These are phyloP conservation scores for Ophiostoma australiae DNA, from an alignment of 2,329 filamentous ascomycete genomes.

Conservation along the genomic window DNA sequence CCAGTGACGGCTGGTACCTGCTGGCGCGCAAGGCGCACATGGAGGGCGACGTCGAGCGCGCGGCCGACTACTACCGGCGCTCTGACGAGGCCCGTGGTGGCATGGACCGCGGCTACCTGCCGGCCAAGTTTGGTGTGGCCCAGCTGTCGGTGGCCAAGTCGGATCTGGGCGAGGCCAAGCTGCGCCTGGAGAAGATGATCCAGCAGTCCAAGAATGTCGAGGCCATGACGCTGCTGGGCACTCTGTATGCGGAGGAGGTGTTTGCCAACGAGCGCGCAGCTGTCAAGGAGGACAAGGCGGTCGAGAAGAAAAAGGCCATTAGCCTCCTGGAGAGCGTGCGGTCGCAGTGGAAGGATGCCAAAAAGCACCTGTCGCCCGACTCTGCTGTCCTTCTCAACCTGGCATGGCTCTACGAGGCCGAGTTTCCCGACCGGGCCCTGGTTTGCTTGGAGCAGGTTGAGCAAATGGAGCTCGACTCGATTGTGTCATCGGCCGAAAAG, in stretches of 20 bases:
- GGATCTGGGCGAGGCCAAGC: slow-evolving; percentile 86
- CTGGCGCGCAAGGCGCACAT: slow-evolving; percentile 89
- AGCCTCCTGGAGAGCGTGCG: slow-evolving; percentile 78
- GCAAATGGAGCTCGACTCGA: slow-evolving; percentile 76
- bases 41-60: slow-evolving; percentile 66
- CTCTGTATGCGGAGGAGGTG: slow-evolving; percentile 89
- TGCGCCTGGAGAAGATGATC: slow-evolving; percentile 88
- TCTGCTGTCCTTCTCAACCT: slow-evolving; percentile 86
- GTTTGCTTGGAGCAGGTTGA: slow-evolving; percentile 91
- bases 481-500: slow-evolving; percentile 56
- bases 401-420: slow-evolving; percentile 80
- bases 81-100: slow-evolving; percentile 90
- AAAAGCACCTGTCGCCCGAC: slow-evolving; percentile 75
- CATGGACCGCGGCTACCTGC: slow-evolving; percentile 82
- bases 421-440: slow-evolving; percentile 82
- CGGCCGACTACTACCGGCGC: slow-evolving; percentile 79
- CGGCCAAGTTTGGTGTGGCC: slow-evolving; percentile 89
- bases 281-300: slow-evolving; percentile 78
- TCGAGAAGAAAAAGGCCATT: slow-evolving; percentile 81
- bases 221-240: slow-evolving; percentile 86
- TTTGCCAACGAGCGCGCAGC: slow-evolving; percentile 67
- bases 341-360: slow-evolving; percentile 85
- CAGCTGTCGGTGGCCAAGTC: slow-evolving; percentile 81
- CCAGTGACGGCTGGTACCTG: slow-evolving; percentile 96
- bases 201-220: slow-evolving; percentile 79